Percentiles rank a stretch among this genome's conserved stretches.
These are phyloP conservation scores for Mycena crocata DNA, from an alignment of 768 basidiomycete genomes.

Conservation along the genomic window DNA sequence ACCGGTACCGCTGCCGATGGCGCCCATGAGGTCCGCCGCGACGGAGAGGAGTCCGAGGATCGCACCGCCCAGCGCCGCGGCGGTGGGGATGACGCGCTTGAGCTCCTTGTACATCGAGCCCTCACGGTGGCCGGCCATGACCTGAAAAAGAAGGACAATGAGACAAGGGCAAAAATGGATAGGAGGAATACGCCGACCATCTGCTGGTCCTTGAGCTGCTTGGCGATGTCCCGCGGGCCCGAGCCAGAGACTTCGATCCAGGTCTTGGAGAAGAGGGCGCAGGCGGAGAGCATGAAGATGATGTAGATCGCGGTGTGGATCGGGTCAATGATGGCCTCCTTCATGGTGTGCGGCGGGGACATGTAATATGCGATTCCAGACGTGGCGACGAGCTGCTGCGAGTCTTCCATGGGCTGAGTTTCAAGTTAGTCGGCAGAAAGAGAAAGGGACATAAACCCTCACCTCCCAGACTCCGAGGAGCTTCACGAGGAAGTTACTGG, in stretches of 20 bases:
- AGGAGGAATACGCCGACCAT: constrained; percentile 68
- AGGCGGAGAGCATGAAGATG: constrained; percentile 91
- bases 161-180: neutral
- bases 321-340: constrained; percentile 89
- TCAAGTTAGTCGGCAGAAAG: constrained; percentile 7
- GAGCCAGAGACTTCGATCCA: constrained; percentile 99
- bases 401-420: constrained; percentile 89
- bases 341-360: constrained; percentile 95
- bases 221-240: constrained; percentile 95
- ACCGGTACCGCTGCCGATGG: constrained; percentile 95
- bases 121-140: constrained; percentile 92
- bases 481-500: constrained; percentile 88
- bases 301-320: constrained; percentile 94
- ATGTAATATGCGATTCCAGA: constrained; percentile 98
- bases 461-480: constrained; percentile 99
- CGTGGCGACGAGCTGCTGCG: constrained; percentile 88
- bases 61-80: constrained; percentile 97
- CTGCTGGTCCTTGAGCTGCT: constrained; percentile 98
- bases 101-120: constrained; percentile 99
- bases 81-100: constrained; percentile 97
- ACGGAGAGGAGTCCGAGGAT: constrained; percentile 93
- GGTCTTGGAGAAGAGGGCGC: constrained; percentile 98
- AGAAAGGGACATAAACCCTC: constrained; percentile 35
- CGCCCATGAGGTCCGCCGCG: constrained; percentile 93
- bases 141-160: constrained; percentile 47